Evolutionary conservation across 768 basidiomycete species (phyloP), one percentile per base, ranked within the genome.

Genomic region (Crucibulum laeve): DNA sequence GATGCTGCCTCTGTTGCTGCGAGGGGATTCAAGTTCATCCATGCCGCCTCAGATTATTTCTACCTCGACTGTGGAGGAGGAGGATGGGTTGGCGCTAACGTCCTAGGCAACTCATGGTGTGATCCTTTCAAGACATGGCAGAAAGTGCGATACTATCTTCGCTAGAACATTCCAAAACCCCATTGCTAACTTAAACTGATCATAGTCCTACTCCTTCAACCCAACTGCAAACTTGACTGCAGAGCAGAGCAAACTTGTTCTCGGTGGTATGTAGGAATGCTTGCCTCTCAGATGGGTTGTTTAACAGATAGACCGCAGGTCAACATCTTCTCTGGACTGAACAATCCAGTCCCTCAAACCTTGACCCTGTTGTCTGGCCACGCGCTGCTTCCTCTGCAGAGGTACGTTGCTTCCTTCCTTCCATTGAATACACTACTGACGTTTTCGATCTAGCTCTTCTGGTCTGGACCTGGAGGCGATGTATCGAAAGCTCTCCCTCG

Each of bases 101-200:
- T 49, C 36, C 30, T 48, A 32, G 77, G 77, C 1, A 80, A 80
- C 53, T 79, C 76, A 48, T 88, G 87, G 84, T 86, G 83, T 53
- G 82, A 84, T 50, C 84, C 84, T 0, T 87, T 83, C 77, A 87
- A 87, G 62, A 82, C 82, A 2, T 91, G 87, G 87, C 80, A 85
- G 56, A 74, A 77, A 62, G 82, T 83, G 34, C 6, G 47, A 38
- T 4, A 39, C 11, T 30, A 18, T 15, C 28, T 6, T 25, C 15
- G 19, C 33, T 34, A 28, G 13, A 37, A 37, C 37, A 5, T 38
- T 14, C 25, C n/a, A 19, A 17, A 15, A 33, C 25, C 28, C 38
- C 18, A 28, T 34, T 10, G 32, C 28, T 21, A 30, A 7, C 6
- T 30, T 15, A 10, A 10, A 19, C 17, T 34, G 25, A n/a, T 21